These are phyloP conservation scores for Paulownia fortunei DNA, from an alignment of 257 asterid species.

Conservation along the genomic window DNA sequence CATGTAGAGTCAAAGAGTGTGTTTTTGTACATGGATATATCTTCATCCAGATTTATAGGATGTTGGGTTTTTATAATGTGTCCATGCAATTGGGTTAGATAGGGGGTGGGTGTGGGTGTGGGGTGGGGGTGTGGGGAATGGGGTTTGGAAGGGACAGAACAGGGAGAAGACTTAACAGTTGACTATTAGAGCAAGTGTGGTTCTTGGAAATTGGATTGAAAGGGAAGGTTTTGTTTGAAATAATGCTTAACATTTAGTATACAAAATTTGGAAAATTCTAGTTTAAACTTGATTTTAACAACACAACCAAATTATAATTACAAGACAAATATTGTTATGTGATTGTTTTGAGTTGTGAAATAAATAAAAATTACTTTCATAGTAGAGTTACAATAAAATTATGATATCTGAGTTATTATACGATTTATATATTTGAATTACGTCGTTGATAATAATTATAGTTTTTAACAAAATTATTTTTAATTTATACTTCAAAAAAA, in stretches of 20 bases:
- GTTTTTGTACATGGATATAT: neutral
- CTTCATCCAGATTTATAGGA: neutral
- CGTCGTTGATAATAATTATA: too few relatives aligned
- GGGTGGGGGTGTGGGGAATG: neutral
- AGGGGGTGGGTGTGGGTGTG: neutral
- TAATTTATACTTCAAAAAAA: too few relatives aligned
- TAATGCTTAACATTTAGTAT: neutral
- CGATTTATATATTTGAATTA: too few relatives aligned
- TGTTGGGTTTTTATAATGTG: conserved; percentile 25
- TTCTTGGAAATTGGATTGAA: conserved; percentile 26
- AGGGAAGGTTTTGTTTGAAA: neutral
- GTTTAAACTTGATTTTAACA: too few relatives aligned
- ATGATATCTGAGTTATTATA: too few relatives aligned
- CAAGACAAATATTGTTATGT: too few relatives aligned
- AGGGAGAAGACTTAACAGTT: conserved; percentile 31
- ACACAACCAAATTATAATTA: too few relatives aligned
- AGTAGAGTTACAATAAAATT: too few relatives aligned
- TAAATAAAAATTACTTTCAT: too few relatives aligned
- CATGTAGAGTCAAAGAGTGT: neutral
- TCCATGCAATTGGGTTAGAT: neutral
- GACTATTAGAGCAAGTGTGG: conserved; percentile 27
- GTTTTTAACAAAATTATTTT: too few relatives aligned
- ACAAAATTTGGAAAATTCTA: neutral
- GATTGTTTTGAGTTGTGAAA: too few relatives aligned
- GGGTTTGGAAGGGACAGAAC: neutral